Percentiles rank a stretch among this genome's conserved stretches.
Conservation (phyloP, 345 rosid species). For the Lepidium aucheri region DNA sequence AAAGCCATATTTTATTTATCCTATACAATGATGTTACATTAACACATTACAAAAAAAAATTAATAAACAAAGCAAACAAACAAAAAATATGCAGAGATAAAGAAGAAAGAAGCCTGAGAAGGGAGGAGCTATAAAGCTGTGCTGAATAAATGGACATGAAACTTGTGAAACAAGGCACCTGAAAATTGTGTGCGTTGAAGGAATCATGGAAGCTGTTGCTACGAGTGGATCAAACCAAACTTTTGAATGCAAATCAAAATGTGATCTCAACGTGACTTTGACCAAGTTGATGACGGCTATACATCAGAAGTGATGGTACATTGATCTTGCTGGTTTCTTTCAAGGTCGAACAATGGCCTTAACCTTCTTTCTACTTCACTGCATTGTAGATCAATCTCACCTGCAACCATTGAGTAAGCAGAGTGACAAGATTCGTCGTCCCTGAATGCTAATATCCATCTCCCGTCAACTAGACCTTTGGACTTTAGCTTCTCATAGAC, state of each 20-base stretch:
- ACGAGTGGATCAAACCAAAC: constrained; percentile 26
- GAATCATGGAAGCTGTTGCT: constrained; percentile 45
- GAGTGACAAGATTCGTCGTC: constrained; percentile 67
- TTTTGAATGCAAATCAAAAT: constrained; percentile 13
- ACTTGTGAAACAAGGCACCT: constrained; percentile 23
- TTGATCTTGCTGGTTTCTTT: constrained; percentile 31
- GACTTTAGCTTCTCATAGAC: constrained; percentile 34
- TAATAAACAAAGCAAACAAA: constrained; percentile 9
- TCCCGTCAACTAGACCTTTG: constrained; percentile 82
- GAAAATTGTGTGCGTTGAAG: constrained; percentile 26
- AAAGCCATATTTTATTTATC: not conserved
- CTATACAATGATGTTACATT: constrained; percentile 47
- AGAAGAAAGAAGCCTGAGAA: not conserved
- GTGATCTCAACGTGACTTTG: constrained; percentile 4
- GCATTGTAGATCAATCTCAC: constrained; percentile 59
- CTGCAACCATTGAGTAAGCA: constrained; percentile 58
- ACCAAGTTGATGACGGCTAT: constrained; percentile 14
- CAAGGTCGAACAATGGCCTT: constrained; percentile 51
- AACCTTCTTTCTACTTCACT: constrained; percentile 69
- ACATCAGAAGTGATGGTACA: constrained; percentile 10
- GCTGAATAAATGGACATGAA: constrained; percentile 20
- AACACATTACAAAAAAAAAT: not conserved
- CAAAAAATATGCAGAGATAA: constrained; percentile 11
- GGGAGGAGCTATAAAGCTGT: constrained; percentile 3
- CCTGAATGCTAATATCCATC: constrained; percentile 92